Evolutionary conservation across 164 flowering plant species (phyloP), one percentile per base, ranked within the genome.

Genomic region (Stephania cephalantha): DNA sequence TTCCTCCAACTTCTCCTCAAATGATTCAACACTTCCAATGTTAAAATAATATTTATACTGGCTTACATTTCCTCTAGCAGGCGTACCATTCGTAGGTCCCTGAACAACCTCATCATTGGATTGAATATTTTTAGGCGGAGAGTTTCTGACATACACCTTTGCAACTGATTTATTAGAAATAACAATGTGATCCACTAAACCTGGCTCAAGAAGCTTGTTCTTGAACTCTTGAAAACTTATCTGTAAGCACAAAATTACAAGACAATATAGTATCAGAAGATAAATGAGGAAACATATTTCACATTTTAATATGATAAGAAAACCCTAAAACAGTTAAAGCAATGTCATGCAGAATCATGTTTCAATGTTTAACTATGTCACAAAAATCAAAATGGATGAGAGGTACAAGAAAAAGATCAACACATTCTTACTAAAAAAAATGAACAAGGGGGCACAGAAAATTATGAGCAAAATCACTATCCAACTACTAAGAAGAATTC

Each of bases 1-100:
- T 85, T 91, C 98, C 83, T 95, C 97, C 83, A 95, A 75, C 78
- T 93, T 95, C 85, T 91, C 96, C 84, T 95, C 99, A 82, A 95
- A 95, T 12, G 92, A 86, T 58, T 95, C 99, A 50, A 92, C 89
- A 84, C 95, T 95, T 58, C 98, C 98, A 82, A 95, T 95, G 71
- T 84, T 91, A 78, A 95, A 87, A 82, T 85, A 93, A 76, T 86
- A 95, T 73, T 90, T 90, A 80, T 89, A 93, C 45, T 87, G 91
- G 81, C 90, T 84, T 1, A 73, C 67, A 50, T 75, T 82, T 76
- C 88, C 88, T 78, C 50, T 81, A 15, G 85, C 63, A 78, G 86
- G 72, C 25, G 75, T 53, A 71, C 77, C 85, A 79, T 74, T 76
- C 35, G 20, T 69, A 50, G 91, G 81, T 31, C 87, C 87, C 78